These are phyloP conservation scores for Quercus wislizeni DNA, from an alignment of 306 rosid species.

Conservation along the genomic window DNA sequence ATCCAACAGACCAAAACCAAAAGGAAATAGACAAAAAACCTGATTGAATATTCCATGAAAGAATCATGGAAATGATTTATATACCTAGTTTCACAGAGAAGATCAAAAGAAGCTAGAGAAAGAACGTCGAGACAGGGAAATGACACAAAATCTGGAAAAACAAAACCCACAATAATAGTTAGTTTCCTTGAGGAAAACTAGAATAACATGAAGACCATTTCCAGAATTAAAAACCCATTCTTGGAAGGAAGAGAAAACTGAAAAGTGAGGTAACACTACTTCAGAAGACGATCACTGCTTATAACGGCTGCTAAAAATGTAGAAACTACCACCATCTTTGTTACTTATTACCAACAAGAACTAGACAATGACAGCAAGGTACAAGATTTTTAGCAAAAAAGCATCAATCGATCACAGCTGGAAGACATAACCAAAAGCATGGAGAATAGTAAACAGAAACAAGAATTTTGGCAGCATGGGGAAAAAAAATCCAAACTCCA, in stretches of 20 bases:
- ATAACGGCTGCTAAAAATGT: too few relatives aligned
- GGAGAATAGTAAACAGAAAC: too few relatives aligned
- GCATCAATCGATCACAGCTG: too few relatives aligned
- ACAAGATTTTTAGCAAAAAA: too few relatives aligned
- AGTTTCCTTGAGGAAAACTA: background rate
- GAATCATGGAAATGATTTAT: background rate
- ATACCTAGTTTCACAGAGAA: background rate
- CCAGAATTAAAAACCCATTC: background rate
- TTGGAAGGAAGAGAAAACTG: background rate
- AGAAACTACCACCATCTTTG: too few relatives aligned
- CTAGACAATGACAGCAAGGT: too few relatives aligned
- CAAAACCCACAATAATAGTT: background rate
- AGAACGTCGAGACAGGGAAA: background rate
- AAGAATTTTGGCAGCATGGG: too few relatives aligned
- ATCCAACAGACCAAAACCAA: background rate
- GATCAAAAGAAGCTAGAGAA: background rate
- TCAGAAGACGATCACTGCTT: background rate
- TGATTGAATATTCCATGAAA: background rate
- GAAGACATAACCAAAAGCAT: too few relatives aligned
- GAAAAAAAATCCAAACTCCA: too few relatives aligned
- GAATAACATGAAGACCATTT: slow-evolving; percentile 9
- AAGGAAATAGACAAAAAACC: background rate
- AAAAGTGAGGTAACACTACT: background rate
- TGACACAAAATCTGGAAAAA: background rate
- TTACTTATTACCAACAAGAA: too few relatives aligned